Evolutionary conservation across 306 rosid genomes (phyloP).

Genomic region (Fragaria iinumae): DNA sequence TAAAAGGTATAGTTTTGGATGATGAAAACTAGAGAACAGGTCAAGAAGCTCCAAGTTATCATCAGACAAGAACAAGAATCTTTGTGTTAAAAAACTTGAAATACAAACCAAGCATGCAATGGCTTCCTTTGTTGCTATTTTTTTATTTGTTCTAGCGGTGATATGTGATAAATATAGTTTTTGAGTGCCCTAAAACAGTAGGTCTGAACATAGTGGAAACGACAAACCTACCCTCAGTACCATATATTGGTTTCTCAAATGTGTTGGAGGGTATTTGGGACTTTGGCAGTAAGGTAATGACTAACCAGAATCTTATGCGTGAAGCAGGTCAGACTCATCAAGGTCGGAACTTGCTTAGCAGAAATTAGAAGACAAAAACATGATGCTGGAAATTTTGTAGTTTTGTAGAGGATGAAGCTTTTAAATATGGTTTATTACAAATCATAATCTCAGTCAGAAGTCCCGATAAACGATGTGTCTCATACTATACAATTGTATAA

Average conservation of each 20-base stretch:
- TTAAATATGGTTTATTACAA: not conserved
- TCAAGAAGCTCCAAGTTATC: slow-evolving; percentile 1
- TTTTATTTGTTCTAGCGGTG: slow-evolving; percentile 5
- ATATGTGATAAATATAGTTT: slow-evolving; percentile 4
- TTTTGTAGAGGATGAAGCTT: slow-evolving; percentile 16
- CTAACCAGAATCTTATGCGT: slow-evolving; percentile 35
- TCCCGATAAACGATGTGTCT: too few relatives aligned
- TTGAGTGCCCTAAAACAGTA: slow-evolving; percentile 5
- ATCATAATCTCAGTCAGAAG: too few relatives aligned
- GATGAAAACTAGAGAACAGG: slow-evolving; percentile 34
- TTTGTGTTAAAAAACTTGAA: not conserved
- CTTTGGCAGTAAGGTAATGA: not conserved
- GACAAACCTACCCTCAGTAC: slow-evolving; percentile 3
- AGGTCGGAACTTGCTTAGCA: slow-evolving; percentile 23
- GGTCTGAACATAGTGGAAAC: slow-evolving; percentile 8
- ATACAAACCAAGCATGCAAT: slow-evolving; percentile 21
- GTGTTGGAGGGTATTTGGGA: not conserved
- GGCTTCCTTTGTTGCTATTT: not conserved
- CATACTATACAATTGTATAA: too few relatives aligned
- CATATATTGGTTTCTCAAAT: not conserved
- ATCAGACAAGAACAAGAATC: slow-evolving; percentile 21
- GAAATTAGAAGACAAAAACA: slow-evolving; percentile 23
- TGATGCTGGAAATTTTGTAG: slow-evolving; percentile 30
- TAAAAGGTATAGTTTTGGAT: not conserved
- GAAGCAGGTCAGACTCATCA: slow-evolving; percentile 29